A percentile compares a stretch with the other conserved stretches of the same genome.
Conservation (phyloP, 2,329 filamentous ascomycete species). For the Aurifilum marmelostoma region DNA sequence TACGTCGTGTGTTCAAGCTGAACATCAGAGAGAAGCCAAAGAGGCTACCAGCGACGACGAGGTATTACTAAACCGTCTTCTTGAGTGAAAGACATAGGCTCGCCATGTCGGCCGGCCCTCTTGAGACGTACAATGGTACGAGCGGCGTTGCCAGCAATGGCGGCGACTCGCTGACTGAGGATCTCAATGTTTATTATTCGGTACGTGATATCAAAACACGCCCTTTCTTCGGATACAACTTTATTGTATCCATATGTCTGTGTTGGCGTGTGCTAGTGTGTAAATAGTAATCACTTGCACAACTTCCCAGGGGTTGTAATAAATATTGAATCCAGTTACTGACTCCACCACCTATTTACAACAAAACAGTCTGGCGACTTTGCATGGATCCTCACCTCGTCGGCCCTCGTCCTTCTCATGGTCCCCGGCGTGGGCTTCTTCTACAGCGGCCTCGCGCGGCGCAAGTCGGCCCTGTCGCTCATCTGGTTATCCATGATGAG, state of each 20-base stretch:
- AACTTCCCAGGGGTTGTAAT: no score
- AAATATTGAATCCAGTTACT: neutral
- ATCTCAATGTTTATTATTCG: slow-evolving; percentile 86
- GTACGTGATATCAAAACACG: slow-evolving; percentile 54
- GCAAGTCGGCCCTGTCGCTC: slow-evolving; percentile 85
- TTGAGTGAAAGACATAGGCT: slow-evolving; percentile 1
- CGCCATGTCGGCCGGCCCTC: slow-evolving; percentile 40
- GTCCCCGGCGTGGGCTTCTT: slow-evolving; percentile 94
- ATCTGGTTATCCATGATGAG: slow-evolving; percentile 86
- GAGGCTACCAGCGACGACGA: neutral
- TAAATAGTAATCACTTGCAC: no score
- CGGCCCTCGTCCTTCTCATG: slow-evolving; percentile 87
- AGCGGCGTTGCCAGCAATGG: slow-evolving; percentile 49
- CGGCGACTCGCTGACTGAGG: slow-evolving; percentile 60
- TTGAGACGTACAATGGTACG: slow-evolving; percentile 55
- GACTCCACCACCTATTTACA: neutral
- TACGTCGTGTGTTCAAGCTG: neutral
- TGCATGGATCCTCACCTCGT: slow-evolving; percentile 75
- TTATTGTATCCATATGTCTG: neutral
- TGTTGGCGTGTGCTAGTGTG: neutral
- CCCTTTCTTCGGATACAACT: no score
- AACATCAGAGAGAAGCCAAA: neutral
- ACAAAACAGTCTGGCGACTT: slow-evolving; percentile 72
- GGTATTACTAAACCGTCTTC: neutral
- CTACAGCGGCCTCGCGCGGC: slow-evolving; percentile 86